A percentile compares a stretch with the other conserved stretches of the same genome.
Evolutionary conservation across 169 alveolate genomes (phyloP).

Genomic region (Plasmodium ovale): DNA sequence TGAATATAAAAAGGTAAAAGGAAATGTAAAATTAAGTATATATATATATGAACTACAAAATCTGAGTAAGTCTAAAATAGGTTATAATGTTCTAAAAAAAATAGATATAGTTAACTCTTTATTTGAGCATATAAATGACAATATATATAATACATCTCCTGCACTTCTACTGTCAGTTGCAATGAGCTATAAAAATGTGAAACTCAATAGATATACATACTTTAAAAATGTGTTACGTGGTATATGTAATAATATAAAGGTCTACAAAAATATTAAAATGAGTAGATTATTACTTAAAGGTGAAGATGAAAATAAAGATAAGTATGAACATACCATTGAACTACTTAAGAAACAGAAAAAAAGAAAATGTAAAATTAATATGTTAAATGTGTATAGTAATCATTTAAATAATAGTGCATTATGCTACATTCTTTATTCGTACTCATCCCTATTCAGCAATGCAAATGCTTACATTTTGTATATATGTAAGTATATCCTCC

Average conservation of each 20-base stretch:
- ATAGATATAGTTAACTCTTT: conserved; percentile 17
- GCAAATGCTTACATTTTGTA: conserved; percentile 27
- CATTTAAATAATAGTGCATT: conserved; percentile 38
- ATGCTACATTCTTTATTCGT: conserved; percentile 37
- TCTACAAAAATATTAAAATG: conserved; percentile 31
- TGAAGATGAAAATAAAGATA: conserved; percentile 2
- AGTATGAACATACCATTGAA: conserved; percentile 57
- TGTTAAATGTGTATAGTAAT: conserved; percentile 48
- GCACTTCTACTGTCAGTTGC: conserved; percentile 26
- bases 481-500: conserved; percentile 45
- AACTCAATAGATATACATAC: conserved; percentile 45
- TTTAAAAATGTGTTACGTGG: conserved; percentile 45
- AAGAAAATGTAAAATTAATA: conserved; percentile 14
- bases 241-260: conserved; percentile 50
- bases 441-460: conserved; percentile 27
- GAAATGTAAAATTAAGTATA: conserved; percentile 14
- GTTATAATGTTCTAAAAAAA: conserved; percentile 34
- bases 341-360: conserved; percentile 9
- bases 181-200: conserved; percentile 38
- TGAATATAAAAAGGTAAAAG: conserved; percentile 38
- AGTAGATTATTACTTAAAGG: conserved; percentile 1
- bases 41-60: conserved; percentile 58
- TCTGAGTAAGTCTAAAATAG: conserved; percentile 36
- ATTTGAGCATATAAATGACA: conserved; percentile 18
- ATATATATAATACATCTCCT: conserved; percentile 34